Percentiles rank a stretch among this genome's conserved stretches.
Evolutionary conservation across 2,329 filamentous ascomycete genomes (phyloP).

Genomic region (Cryoendolithus antarcticus): DNA sequence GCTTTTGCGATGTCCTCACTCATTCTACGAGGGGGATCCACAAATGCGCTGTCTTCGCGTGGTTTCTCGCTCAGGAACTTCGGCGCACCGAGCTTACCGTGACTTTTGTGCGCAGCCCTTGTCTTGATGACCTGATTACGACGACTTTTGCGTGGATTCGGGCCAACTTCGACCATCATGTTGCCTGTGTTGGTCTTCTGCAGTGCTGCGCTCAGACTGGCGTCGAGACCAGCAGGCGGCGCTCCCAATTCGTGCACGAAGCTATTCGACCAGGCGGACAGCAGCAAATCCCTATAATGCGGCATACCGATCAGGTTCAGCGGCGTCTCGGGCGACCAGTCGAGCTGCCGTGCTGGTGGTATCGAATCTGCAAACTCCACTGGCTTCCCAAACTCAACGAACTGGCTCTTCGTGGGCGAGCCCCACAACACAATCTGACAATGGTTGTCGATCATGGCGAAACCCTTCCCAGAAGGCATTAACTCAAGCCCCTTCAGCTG

Average conservation of each 20-base stretch:
- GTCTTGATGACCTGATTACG: slow-evolving; percentile 61
- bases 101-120: slow-evolving; percentile 42
- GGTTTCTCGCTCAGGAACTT: slow-evolving; percentile 94
- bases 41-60: slow-evolving; percentile 38
- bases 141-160: slow-evolving; percentile 48
- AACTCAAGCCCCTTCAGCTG: slow-evolving; percentile 74
- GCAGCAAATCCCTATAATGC: slow-evolving; percentile 75
- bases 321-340: slow-evolving; percentile 51
- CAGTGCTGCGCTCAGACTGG: slow-evolving; percentile 54
- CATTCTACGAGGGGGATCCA: slow-evolving; percentile 30
- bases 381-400: slow-evolving; percentile 68
- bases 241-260: slow-evolving; percentile 75
- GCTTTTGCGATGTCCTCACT: slow-evolving; percentile 50
- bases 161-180: slow-evolving; percentile 10
- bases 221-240: slow-evolving; percentile 63
- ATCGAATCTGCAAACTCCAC: slow-evolving; percentile 64
- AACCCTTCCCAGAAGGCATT: slow-evolving; percentile 73
- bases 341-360: slow-evolving; percentile 36
- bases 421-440: slow-evolving; percentile 79
- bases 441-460: slow-evolving; percentile 69
- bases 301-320: slow-evolving; percentile 82
- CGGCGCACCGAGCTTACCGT: slow-evolving; percentile 58
- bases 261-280: slow-evolving; percentile 83
- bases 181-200: slow-evolving; percentile 59
- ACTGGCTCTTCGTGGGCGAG: slow-evolving; percentile 71